These are phyloP conservation scores for Heterobasidion occidentale DNA, from an alignment of 1,284 basidiomycete genomes.

Conservation along the genomic window DNA sequence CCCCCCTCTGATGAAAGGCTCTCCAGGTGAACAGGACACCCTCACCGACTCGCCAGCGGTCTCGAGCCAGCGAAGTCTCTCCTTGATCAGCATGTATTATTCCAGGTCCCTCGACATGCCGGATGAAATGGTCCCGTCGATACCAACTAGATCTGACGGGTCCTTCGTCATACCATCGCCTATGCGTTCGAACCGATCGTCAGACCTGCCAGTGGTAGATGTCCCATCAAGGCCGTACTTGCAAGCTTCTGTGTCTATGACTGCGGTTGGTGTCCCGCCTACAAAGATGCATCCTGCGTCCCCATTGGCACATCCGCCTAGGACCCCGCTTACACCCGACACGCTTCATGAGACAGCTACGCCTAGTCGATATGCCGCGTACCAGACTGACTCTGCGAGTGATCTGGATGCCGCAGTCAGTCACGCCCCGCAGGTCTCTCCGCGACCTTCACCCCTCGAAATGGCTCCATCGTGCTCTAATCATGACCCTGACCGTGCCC, in stretches of 20 bases:
- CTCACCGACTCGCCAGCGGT: constrained; percentile 6
- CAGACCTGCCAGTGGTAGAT: background rate
- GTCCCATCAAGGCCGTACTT: background rate
- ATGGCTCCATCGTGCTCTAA: background rate
- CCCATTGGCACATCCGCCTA: background rate
- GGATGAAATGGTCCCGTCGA: background rate
- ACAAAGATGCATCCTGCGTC: too few relatives aligned
- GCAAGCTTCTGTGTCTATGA: background rate
- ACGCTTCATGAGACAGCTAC: background rate
- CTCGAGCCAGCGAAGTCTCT: constrained; percentile 13
- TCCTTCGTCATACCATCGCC: constrained; percentile 1
- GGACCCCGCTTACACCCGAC: background rate
- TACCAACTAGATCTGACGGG: background rate
- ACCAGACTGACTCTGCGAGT: background rate
- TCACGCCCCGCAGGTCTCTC: background rate
- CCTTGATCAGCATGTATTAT: constrained; percentile 24
- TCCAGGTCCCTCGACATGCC: constrained; percentile 11
- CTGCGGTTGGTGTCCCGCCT: constrained; percentile 3
- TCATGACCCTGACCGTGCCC: too few relatives aligned
- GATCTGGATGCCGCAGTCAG: background rate
- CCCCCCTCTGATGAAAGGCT: background rate
- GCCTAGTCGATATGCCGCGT: background rate
- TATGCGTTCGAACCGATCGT: constrained; percentile 2
- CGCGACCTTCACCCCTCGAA: background rate
- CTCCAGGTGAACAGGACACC: background rate